Evolutionary conservation across 1,284 basidiomycete genomes (phyloP).

Genomic region (Inonotus obliquus): DNA sequence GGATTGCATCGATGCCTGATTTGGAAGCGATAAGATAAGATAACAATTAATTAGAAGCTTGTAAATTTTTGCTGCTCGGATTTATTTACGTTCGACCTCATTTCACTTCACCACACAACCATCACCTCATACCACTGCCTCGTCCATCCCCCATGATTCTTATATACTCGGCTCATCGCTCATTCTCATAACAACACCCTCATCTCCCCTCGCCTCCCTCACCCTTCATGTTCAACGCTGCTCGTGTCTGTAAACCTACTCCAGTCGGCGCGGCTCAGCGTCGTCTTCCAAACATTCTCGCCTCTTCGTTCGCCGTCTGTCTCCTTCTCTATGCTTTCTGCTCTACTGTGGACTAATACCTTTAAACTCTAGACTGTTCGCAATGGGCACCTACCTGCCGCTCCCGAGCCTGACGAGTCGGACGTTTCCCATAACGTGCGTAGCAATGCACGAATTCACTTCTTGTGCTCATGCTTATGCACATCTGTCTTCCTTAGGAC

Average conservation of each 20-base stretch:
- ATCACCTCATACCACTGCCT: conserved; percentile 1
- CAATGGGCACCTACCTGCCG: conserved; percentile 18
- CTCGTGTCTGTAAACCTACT: conserved; percentile 10
- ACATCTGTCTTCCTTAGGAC: conserved; percentile 51
- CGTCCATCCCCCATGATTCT: conserved; percentile 16
- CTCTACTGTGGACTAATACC: neutral
- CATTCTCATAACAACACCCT: neutral
- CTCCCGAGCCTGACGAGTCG: conserved; percentile 55
- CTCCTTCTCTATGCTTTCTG: neutral
- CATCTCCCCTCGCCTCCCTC: neutral
- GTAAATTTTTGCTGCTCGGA: neutral
- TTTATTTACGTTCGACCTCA: neutral
- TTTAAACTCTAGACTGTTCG: conserved; percentile 14
- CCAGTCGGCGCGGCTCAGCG: conserved; percentile 1
- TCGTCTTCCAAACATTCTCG: conserved; percentile 5
- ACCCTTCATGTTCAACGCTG: conserved; percentile 10
- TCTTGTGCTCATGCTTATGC: conserved; percentile 8
- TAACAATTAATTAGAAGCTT: neutral
- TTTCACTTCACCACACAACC: neutral
- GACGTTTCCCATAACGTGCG: conserved; percentile 47
- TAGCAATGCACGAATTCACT: neutral
- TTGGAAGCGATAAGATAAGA: neutral
- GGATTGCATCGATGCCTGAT: neutral
- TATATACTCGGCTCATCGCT: conserved; percentile 1
- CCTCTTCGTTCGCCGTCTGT: conserved; percentile 16